phyloP scores from a whole-genome alignment of 768 basidiomycete species.

The Rhodotorula paludigena region DNA sequence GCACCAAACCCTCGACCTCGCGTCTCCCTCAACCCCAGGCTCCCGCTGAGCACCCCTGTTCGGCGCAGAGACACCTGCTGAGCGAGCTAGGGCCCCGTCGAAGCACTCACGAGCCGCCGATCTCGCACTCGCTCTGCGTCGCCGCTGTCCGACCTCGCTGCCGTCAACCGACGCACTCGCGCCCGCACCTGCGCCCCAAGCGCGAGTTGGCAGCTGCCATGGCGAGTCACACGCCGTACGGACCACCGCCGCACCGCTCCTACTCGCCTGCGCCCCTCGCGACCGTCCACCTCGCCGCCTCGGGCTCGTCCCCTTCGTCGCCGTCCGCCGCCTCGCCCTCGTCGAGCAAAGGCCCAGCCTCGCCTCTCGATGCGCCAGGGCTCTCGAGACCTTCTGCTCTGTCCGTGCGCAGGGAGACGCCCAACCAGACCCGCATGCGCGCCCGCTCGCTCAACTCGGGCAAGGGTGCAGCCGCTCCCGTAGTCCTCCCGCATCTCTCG shows the following conservation, averaged over 20 bases:
- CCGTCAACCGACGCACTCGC: no score
- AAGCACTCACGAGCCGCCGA: no score
- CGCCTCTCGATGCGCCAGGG: not conserved
- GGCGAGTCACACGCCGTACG: not conserved
- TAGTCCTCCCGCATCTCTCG: conserved; percentile 3
- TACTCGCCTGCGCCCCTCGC: not conserved
- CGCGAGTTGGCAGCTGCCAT: not conserved
- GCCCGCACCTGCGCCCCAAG: no score
- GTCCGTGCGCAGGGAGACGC: conserved; percentile 7
- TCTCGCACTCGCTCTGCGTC: no score
- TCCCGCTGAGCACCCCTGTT: no score
- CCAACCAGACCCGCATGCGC: conserved; percentile 22
- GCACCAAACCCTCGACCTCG: no score
- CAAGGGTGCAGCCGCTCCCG: conserved; percentile 1
- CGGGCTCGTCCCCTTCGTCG: not conserved
- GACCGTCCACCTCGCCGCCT: not conserved
- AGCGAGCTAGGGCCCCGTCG: no score
- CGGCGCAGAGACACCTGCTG: no score
- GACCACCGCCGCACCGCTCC: not conserved
- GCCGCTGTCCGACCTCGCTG: no score
- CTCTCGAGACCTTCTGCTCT: conserved; percentile 10
- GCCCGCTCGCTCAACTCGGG: conserved; percentile 24
- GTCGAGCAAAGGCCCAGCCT: not conserved
- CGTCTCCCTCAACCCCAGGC: no score
- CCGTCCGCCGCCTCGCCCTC: not conserved